These are phyloP conservation scores for Leavenworthia alabamica DNA, from an alignment of 345 rosid species.

Conservation along the genomic window DNA sequence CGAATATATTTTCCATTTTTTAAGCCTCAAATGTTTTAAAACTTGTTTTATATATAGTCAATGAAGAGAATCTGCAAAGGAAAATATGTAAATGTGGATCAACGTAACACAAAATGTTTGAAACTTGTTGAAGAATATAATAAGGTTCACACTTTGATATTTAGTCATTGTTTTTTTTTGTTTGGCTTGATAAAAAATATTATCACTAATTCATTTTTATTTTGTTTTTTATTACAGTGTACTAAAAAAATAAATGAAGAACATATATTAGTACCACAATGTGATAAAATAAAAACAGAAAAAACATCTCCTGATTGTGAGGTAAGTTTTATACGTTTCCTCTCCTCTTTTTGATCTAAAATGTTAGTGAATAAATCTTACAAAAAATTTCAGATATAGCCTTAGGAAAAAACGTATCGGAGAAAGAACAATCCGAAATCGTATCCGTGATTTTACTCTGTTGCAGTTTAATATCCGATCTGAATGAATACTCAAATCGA, in stretches of 20 bases:
- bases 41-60: not conserved
- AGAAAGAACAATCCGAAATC: too few species aligned
- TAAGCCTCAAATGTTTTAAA: not conserved
- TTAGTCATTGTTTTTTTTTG: not conserved
- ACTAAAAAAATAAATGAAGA: not conserved
- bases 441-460: too few species aligned
- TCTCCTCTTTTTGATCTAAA: not conserved
- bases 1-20: too few species aligned
- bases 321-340: not conserved
- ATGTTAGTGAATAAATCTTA: too few species aligned
- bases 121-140: conserved; percentile 2
- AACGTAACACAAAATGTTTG: conserved; percentile 7
- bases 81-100: not conserved
- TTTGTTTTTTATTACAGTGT: not conserved
- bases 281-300: not conserved
- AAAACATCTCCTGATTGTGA: conserved; percentile 7
- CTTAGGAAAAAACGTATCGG: too few species aligned
- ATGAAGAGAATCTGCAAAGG: not conserved
- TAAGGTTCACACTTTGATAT: not conserved
- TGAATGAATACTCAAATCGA: too few species aligned
- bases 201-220: not conserved
- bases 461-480: too few species aligned
- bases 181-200: not conserved
- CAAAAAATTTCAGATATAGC: too few species aligned
- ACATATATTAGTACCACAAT: conserved; percentile 10